Conservation (phyloP, 1,139 yeast genomes). For the Casaregolazyma suthepensis region DNA sequence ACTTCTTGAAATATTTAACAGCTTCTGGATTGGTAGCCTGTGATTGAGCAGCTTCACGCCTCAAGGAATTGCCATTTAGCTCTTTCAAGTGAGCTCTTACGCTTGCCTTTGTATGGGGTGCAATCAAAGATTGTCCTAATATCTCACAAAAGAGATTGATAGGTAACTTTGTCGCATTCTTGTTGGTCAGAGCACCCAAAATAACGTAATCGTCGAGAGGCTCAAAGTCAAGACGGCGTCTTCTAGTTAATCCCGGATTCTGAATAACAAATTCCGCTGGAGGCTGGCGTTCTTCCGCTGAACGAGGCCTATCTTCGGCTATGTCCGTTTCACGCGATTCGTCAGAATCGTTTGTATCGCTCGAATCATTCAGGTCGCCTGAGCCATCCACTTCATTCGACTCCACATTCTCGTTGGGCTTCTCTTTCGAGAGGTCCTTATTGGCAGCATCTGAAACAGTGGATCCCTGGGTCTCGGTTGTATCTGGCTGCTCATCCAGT, state of each 20-base stretch:
- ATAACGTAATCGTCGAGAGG: slow-evolving; percentile 2
- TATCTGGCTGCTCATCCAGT: background rate
- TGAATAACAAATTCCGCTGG: background rate
- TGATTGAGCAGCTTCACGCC: slow-evolving; percentile 2
- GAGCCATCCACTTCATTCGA: background rate
- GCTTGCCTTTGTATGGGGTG: background rate
- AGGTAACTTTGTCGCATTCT: background rate
- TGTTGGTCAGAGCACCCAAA: slow-evolving; percentile 3
- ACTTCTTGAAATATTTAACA: background rate
- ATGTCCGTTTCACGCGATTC: background rate
- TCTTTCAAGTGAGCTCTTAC: slow-evolving; percentile 4
- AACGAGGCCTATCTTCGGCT: too few species aligned
- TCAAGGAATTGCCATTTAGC: background rate
- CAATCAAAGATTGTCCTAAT: background rate
- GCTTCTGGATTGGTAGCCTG: background rate
- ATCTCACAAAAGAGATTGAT: background rate
- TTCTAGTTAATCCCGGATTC: background rate
- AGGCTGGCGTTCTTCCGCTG: background rate
- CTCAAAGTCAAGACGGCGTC: background rate
- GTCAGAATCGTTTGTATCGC: background rate
- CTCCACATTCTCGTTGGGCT: background rate
- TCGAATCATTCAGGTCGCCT: background rate
- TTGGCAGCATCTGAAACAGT: background rate
- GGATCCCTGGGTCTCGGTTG: background rate
- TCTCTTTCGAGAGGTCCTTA: background rate